Conservation (phyloP, 1,284 basidiomycete species). For the Mrakiaceae sp. region DNA sequence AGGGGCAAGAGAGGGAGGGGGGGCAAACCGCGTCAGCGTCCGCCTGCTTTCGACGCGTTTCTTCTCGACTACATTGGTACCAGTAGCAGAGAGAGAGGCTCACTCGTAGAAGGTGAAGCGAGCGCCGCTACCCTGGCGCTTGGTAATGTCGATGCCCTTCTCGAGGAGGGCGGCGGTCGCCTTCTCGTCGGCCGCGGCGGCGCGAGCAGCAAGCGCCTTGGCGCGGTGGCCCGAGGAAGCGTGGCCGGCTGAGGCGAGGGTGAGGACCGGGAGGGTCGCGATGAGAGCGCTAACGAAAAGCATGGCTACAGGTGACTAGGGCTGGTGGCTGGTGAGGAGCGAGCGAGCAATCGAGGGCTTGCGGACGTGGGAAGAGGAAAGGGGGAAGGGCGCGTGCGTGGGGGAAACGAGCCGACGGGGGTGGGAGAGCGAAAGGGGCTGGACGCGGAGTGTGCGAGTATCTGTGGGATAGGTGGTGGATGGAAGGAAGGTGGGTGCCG, state of each 20-base stretch:
- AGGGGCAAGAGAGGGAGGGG: background rate
- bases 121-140: slow-evolving; percentile 2
- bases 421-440: background rate
- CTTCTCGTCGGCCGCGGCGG: background rate
- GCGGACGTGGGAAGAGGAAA: background rate
- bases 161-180: background rate
- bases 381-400: background rate
- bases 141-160: background rate
- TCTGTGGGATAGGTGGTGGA: too few species aligned
- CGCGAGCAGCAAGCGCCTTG: background rate
- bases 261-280: too few species aligned
- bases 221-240: too few species aligned
- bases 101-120: slow-evolving; percentile 10
- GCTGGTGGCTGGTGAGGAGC: background rate
- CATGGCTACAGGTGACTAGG: background rate
- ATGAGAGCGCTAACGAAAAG: too few species aligned
- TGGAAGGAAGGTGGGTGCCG: too few species aligned
- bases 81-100: background rate
- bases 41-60: background rate
- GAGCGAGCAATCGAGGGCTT: background rate
- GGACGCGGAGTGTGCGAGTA: too few species aligned
- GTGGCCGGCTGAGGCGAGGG: too few species aligned
- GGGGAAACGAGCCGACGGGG: background rate
- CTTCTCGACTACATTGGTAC: too few species aligned
- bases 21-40: background rate